Base-by-base conservation (phyloP, 2,329 filamentous ascomycete genomes). In the Venturiaceae sp. region DNA sequence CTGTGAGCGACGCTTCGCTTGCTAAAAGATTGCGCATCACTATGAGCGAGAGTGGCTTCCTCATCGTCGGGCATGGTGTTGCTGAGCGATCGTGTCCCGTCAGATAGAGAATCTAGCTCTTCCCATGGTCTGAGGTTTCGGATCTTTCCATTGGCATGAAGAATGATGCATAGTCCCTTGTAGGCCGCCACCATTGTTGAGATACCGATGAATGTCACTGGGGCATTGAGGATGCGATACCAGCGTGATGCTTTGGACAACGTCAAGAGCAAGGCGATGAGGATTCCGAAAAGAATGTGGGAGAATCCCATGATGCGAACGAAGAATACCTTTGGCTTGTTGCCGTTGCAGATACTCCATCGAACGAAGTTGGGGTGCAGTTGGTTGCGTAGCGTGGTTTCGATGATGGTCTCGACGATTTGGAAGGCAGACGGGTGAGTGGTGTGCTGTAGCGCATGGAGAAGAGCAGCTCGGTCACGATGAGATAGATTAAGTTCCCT, bases 341-440 rank as follows among this genome's bases (percentile, higher is more conserved):
- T 75, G 41, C 67, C 68, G 61, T 77, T 77, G 62, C 67, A 66
- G 23, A 71, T 65, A 54, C 68, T 68, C 70, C 71, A 73, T 36
- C 59, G 65, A 36, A 74, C 62, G 64, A 78, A 77, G 37, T 68
- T 68, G 1, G 74, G 72, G 60, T 76, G 74, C 5, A 69, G 68
- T 47, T 69, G 67, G 28, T 67, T 66, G 54, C 72, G 67, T 14
- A 78, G 66, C 3, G 65, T 62, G 13, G 68, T 63, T 58, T 77
- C 75, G 58, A 71, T 67, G 5, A 69, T 65, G 13, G 71, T 63
- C 46, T 74, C 72, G 7, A 72, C 73, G 0, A 72, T 69, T 0
- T 75, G 66, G 4, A 77, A 69, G 1, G 74, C 73, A 0, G 75
- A 75, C 1, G 76, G 75, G 62, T 78, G 75, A 1, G 75, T 77